Evolutionary conservation across 495 filamentous ascomycete species (phyloP), one percentile per base, ranked within the genome.

Genomic region (Neurospora tetraspora): DNA sequence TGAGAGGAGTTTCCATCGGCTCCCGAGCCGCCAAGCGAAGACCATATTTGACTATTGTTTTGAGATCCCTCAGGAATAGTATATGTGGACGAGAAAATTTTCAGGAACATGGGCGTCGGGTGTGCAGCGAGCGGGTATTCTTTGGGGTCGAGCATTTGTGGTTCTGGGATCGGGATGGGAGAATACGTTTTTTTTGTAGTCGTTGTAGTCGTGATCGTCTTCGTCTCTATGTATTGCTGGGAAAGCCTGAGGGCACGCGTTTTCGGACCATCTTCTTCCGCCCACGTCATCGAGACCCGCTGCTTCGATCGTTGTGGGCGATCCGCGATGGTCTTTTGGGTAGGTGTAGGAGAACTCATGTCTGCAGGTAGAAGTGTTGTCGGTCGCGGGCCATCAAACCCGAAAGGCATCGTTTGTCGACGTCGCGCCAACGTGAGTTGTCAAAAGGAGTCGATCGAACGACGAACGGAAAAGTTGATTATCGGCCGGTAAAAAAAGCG

Each of bases 121-220:
- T 90, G 88, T 53, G 86, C 84, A 68, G 96, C 96, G 42, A 99
- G 85, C 69, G 96, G 96, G 80, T 94, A 99, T 74, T 93, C 86
- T 78, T 97, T 95, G 10, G 92, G 85, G 81, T 98, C 95, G 68
- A 97, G 88, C 68, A 92, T 88, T 68, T 89, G 89, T 36, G 94
- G 92, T 61, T 92, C 89, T 72, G 88, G 89, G 75, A 98, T 88
- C 69, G 92, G 80, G 14, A 98, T 82, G 20, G 94, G 95, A 16
- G 96, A 94, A 73, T 96, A 95, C 6, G 89, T 90, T 40, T 93
- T 91, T 27, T 96, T 97, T 1, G 95, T 98, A 1, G 93, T 97
- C 0, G 94, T 98, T 0, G 95, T 98, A 0, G 96, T 98, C 5
- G 94, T 98, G 73, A 98, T 90, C 11, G 85, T 89, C 78, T 86